These are phyloP conservation scores for Exsudoporus frostii DNA, from an alignment of 768 basidiomycete genomes.

Conservation along the genomic window DNA sequence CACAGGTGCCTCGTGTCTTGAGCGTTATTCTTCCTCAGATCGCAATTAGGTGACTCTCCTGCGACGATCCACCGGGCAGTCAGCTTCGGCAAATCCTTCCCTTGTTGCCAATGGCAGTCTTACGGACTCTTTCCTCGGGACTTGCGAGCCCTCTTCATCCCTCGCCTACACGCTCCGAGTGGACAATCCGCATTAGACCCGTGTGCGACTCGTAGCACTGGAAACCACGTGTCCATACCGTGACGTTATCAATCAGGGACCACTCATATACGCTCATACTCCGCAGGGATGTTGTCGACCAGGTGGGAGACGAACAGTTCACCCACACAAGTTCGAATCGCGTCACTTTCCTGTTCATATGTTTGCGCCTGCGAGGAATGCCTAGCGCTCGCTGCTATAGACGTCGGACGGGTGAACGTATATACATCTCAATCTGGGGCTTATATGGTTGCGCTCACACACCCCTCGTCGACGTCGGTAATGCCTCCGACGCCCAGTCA, in stretches of 20 bases:
- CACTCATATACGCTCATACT: neutral
- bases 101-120: neutral
- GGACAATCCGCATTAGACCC: neutral
- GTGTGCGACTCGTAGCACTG: neutral
- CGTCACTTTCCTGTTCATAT: neutral
- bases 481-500: too few relatives aligned
- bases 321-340: too few relatives aligned
- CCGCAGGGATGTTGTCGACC: neutral
- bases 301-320: neutral
- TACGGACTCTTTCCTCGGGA: too few relatives aligned
- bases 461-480: neutral
- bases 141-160: neutral
- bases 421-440: neutral
- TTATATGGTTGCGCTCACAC: neutral
- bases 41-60: too few relatives aligned
- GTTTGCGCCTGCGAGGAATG: neutral
- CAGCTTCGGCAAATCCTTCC: too few relatives aligned
- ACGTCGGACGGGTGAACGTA: too few relatives aligned
- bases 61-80: too few relatives aligned
- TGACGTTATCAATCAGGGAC: neutral
- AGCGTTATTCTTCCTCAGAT: too few relatives aligned
- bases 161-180: neutral
- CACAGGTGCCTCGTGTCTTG: too few relatives aligned
- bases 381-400: too few relatives aligned
- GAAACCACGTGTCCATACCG: neutral